Conservation (phyloP, 257 asterid genomes). For the Solanum neorickii region DNA sequence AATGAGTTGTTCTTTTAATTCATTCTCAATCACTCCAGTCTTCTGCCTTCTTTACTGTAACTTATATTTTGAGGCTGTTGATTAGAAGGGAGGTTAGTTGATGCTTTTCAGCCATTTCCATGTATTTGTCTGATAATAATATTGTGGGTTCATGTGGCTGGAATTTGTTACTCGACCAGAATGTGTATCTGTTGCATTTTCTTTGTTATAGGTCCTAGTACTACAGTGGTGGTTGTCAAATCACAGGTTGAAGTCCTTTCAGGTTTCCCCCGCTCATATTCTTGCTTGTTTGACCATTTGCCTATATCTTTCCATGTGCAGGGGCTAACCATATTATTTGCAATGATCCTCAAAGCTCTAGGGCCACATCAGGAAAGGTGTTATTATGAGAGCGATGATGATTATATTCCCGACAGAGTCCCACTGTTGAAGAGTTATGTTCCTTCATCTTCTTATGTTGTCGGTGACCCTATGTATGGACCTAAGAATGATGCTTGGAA, state of each 20-base stretch:
- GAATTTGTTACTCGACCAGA: not conserved
- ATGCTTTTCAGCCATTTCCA: not conserved
- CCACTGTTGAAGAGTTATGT: slow-evolving; percentile 77
- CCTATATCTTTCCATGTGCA: slow-evolving; percentile 23
- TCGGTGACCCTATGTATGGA: slow-evolving; percentile 48
- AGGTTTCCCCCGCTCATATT: not conserved
- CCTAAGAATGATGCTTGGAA: slow-evolving; percentile 56
- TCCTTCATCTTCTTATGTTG: slow-evolving; percentile 53
- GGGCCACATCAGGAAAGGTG: slow-evolving; percentile 68
- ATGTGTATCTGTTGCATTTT: not conserved
- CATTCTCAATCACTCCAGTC: not conserved
- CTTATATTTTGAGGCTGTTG: not conserved
- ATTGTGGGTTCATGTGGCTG: not conserved
- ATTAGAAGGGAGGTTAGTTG: not conserved
- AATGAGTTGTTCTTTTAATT: not conserved
- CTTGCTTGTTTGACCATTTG: not conserved
- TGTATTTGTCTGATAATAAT: not conserved
- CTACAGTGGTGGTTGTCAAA: not conserved
- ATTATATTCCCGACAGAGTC: slow-evolving; percentile 64
- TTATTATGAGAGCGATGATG: slow-evolving; percentile 95
- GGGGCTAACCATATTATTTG: slow-evolving; percentile 64
- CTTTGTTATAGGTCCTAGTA: not conserved
- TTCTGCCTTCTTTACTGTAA: not conserved
- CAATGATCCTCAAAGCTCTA: slow-evolving; percentile 80
- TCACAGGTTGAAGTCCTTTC: not conserved